A percentile compares a stretch with the other conserved stretches of the same genome.
Conservation (phyloP, 129 eudicot genomes). For the Erigeron canadensis region DNA sequence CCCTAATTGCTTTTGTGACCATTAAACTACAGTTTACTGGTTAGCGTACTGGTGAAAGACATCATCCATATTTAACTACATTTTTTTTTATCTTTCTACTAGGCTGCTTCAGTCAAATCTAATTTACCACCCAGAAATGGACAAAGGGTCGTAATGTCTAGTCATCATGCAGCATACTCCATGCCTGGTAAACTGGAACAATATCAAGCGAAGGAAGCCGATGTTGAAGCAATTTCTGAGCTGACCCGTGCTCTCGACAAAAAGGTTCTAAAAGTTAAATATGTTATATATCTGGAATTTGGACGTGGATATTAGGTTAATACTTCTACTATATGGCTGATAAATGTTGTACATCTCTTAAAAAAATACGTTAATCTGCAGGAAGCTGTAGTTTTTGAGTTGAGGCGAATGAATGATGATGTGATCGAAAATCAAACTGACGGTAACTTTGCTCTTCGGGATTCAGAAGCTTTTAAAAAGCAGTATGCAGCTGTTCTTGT, state of each 20-base stretch:
- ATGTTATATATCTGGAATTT: neutral
- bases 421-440: conserved; percentile 60
- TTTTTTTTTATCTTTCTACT: conserved; percentile 18
- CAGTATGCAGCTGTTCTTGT: conserved; percentile 84
- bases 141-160: conserved; percentile 36
- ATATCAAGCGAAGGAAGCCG: conserved; percentile 77
- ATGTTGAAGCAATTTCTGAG: conserved; percentile 83
- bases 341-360: neutral
- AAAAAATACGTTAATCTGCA: conserved; percentile 33
- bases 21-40: neutral
- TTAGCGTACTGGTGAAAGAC: neutral
- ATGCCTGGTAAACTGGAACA: conserved; percentile 45
- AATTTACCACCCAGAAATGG: conserved; percentile 43
- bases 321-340: neutral
- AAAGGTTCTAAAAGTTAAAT: conserved; percentile 53
- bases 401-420: conserved; percentile 80
- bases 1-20: neutral
- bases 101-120: conserved; percentile 56
- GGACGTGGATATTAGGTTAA: neutral
- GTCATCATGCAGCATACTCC: conserved; percentile 42
- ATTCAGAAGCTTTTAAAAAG: conserved; percentile 73
- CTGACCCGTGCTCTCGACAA: conserved; percentile 82
- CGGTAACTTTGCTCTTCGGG: conserved; percentile 54
- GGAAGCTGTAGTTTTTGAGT: conserved; percentile 74
- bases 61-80: conserved; percentile 8